Evolutionary conservation across 805 yeast genomes (phyloP), one percentile per base, ranked within the genome.

Genomic region (Ogataea henricii): DNA sequence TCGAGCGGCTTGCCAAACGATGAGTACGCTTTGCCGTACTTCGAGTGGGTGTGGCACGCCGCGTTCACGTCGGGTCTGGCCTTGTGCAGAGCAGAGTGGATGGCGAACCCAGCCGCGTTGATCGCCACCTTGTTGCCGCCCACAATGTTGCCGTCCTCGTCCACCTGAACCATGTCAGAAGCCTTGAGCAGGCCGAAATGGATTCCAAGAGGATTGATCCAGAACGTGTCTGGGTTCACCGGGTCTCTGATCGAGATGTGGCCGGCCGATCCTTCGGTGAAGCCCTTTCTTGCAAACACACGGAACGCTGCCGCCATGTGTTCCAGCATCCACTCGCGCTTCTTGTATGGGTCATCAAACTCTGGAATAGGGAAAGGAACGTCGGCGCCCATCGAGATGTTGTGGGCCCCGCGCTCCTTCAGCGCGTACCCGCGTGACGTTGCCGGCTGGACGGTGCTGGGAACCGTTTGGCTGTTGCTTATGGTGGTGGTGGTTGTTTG

Each of bases 221-320:
- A 89, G 65, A 89, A 89, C 3, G 92, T 86, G 39, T 73, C 64
- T n/a, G 85, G 85, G 53, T 84, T 81, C 37, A 86, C 81, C 3
- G 96, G 96, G 60, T 89, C 96, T 56, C 94, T 77, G 10, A 89
- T 77, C 7, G 94, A 85, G 48, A 89, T 88, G 63, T 89, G 96
- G 18, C 96, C 96, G 0, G 96, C 89, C 17, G 81, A 66, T 13
- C 96, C 96, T 64, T 87, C 89, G 14, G 82, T 73, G 66, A 70
- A 88, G 14, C 88, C 89, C 55, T 78, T 80, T 60, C 95, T 76
- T n/a, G 88, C 90, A 64, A 89, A 87, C 1, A 85, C 78, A 52
- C 96, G 76, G 71, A 88, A 88, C 1, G 92, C 91, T 27, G 84
- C 94, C 1, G 96, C 96, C 84, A 85, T 80, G 58, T 88, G 95